A percentile compares a stretch with the other conserved stretches of the same genome.
Conservation (phyloP, 1,284 basidiomycete genomes). For the Malassezia dermatis region DNA sequence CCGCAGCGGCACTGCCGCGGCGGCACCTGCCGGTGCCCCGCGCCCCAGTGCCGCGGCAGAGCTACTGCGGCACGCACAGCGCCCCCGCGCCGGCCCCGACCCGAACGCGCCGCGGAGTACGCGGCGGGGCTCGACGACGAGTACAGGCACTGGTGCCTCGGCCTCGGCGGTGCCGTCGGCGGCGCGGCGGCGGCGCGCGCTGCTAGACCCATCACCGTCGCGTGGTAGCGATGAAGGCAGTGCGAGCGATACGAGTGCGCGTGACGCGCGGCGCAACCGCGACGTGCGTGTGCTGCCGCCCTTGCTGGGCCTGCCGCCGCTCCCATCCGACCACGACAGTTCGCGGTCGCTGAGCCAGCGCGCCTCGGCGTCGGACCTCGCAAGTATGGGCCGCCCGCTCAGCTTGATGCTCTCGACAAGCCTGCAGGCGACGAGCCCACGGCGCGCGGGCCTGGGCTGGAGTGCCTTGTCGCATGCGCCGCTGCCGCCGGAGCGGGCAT, state of each 20-base stretch:
- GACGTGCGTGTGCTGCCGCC: constrained; percentile 4
- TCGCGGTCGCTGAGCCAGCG: not conserved
- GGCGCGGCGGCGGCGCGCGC: not conserved
- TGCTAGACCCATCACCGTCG: not conserved
- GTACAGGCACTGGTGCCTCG: not conserved
- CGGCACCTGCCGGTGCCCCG: not conserved
- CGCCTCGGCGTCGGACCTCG: not conserved
- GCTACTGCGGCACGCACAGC: not conserved
- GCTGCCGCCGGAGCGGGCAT: too few relatives aligned
- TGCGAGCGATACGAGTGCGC: not conserved
- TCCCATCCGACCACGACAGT: not conserved
- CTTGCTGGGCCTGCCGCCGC: constrained; percentile 1
- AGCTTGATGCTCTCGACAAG: not conserved
- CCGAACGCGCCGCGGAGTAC: not conserved
- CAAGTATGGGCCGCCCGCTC: not conserved
- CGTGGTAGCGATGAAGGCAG: not conserved
- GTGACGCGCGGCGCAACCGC: not conserved
- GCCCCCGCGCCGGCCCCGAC: not conserved
- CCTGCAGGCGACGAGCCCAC: constrained; percentile 7
- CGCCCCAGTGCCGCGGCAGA: not conserved
- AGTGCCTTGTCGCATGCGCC: constrained; percentile 9
- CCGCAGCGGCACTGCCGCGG: not conserved
- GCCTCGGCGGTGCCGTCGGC: not conserved
- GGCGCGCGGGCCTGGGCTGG: constrained; percentile 16
- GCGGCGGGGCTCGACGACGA: not conserved